phyloP scores from a whole-genome alignment of 2,329 filamentous ascomycete genomes.

The Xylaria sp. region DNA sequence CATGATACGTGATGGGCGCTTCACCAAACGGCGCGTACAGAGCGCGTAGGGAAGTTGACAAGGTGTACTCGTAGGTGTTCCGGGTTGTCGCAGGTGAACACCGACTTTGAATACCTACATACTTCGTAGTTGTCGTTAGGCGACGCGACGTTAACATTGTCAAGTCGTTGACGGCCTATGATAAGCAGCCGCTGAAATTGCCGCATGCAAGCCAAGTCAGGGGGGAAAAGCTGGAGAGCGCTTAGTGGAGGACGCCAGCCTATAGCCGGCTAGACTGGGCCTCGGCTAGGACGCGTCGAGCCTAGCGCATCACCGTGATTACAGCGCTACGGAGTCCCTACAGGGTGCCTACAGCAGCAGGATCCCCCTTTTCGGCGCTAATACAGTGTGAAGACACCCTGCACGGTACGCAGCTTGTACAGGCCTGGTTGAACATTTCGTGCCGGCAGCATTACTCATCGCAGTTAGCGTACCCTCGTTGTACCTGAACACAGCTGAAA shows the following conservation, averaged over 20 bases:
- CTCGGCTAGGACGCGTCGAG: neutral
- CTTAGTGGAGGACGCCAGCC: neutral
- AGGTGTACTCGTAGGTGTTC: neutral
- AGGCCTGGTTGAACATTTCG: no score
- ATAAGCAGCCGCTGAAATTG: conserved; percentile 21
- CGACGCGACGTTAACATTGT: no score
- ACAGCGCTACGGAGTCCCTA: neutral
- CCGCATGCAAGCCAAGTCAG: conserved; percentile 15
- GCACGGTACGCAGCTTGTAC: neutral
- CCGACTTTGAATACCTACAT: no score
- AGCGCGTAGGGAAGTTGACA: neutral
- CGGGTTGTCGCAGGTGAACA: neutral
- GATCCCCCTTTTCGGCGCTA: neutral
- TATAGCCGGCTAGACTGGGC: neutral
- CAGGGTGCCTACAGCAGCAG: neutral
- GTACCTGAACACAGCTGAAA: no score
- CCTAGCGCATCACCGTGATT: neutral
- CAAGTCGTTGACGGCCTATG: neutral
- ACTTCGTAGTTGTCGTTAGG: no score
- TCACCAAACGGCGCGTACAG: neutral
- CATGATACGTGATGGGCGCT: neutral
- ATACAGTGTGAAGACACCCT: no score
- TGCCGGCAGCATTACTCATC: no score
- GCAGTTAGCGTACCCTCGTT: no score
- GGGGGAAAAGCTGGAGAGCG: conserved; percentile 11